phyloP scores from a whole-genome alignment of 495 filamentous ascomycete species.

The Glonium stellatum region DNA sequence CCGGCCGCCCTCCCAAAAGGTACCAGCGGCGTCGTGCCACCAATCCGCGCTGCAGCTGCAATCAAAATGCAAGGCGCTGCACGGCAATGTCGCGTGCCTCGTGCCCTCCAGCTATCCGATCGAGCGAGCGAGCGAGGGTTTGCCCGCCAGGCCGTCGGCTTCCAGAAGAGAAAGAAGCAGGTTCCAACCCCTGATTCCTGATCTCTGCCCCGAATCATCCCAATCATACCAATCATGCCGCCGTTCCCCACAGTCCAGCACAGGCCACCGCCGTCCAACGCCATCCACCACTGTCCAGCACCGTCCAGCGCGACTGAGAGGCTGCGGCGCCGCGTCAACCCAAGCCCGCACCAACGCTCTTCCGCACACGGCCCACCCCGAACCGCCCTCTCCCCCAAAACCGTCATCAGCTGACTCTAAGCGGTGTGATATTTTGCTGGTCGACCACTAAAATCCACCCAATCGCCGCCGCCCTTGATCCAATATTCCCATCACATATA shows the following conservation, averaged over 20 bases:
- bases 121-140: neutral
- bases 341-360: too few species aligned
- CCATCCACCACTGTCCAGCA: neutral
- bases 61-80: neutral
- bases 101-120: neutral
- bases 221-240: neutral
- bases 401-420: constrained; percentile 4
- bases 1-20: neutral
- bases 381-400: neutral
- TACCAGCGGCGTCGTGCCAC: neutral
- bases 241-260: constrained; percentile 5
- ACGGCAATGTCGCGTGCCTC: constrained; percentile 2
- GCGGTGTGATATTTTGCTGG: constrained; percentile 1
- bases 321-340: neutral
- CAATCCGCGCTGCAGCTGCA: neutral
- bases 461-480: neutral
- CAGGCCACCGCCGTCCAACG: constrained; percentile 1
- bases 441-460: neutral
- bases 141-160: neutral
- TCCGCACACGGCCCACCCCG: neutral
- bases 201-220: too few species aligned
- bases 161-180: constrained; percentile 5
- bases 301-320: neutral
- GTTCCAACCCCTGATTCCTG: neutral
- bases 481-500: neutral